Percentiles rank a stretch among this genome's conserved stretches.
These are phyloP conservation scores for Multifurca ochricompacta DNA, from an alignment of 768 basidiomycete genomes.

Conservation along the genomic window DNA sequence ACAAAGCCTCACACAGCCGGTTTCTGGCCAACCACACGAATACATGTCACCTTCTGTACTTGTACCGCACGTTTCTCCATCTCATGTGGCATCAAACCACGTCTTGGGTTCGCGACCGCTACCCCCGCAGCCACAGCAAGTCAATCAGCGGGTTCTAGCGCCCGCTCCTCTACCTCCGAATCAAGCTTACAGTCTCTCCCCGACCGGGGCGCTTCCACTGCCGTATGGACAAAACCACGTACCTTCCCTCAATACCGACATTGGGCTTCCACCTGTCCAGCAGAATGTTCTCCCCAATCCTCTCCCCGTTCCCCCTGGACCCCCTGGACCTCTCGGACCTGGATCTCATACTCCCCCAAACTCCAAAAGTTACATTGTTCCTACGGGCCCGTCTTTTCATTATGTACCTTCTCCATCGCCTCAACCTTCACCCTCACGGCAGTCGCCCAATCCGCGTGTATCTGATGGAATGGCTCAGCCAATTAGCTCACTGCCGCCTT, in stretches of 20 bases:
- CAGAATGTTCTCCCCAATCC: slow-evolving; percentile 13
- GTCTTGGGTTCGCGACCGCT: slow-evolving; percentile 20
- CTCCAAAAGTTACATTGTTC: background rate
- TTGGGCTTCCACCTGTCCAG: background rate
- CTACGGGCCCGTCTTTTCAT: slow-evolving; percentile 11
- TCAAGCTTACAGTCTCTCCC: slow-evolving; percentile 9
- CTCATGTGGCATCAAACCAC: slow-evolving; percentile 13
- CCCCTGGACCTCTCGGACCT: slow-evolving; percentile 20
- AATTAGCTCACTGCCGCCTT: slow-evolving; percentile 18
- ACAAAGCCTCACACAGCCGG: background rate
- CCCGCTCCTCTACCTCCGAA: slow-evolving; percentile 1
- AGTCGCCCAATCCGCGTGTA: slow-evolving; percentile 8
- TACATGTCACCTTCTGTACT: slow-evolving; percentile 10
- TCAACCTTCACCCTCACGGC: slow-evolving; percentile 12
- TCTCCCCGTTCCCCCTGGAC: slow-evolving; percentile 20
- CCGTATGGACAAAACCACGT: slow-evolving; percentile 3
- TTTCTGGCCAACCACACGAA: background rate
- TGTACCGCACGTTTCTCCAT: background rate
- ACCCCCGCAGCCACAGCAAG: slow-evolving; percentile 17
- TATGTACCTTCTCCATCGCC: slow-evolving; percentile 14
- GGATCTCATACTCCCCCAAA: slow-evolving; percentile 11
- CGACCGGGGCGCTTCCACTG: background rate
- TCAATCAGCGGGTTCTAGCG: slow-evolving; percentile 1
- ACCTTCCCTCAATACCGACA: background rate
- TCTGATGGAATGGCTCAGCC: slow-evolving; percentile 10